phyloP scores from a whole-genome alignment of 345 rosid species.

The Carallia pectinifolia region DNA sequence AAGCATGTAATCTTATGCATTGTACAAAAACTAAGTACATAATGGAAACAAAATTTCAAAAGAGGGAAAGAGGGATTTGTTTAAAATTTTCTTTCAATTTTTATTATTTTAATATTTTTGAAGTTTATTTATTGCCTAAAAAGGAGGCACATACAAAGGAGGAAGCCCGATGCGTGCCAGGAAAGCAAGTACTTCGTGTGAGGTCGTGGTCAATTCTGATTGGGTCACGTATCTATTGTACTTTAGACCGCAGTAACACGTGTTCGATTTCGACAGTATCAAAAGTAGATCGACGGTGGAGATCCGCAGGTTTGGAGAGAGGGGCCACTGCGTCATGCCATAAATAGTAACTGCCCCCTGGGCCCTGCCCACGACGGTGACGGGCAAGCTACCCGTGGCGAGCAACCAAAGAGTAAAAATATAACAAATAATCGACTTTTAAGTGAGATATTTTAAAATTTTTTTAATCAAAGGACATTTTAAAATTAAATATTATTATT shows the following conservation, averaged over 20 bases:
- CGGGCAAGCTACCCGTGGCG: conserved; percentile 39
- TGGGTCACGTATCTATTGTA: conserved; percentile 40
- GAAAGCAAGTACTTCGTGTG: conserved; percentile 25
- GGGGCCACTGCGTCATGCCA: conserved; percentile 33
- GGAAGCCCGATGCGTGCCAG: conserved; percentile 55
- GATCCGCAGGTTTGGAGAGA: conserved; percentile 16
- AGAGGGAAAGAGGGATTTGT: background rate
- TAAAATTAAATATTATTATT: no score
- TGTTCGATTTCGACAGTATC: conserved; percentile 19
- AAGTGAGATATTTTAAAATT: no score
- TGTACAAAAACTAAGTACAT: no score
- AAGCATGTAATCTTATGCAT: no score
- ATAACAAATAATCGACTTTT: background rate
- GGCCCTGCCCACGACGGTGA: conserved; percentile 26
- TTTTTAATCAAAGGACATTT: no score
- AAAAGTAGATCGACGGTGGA: conserved; percentile 39
- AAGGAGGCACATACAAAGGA: background rate
- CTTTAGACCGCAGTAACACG: conserved; percentile 29
- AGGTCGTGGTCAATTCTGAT: conserved; percentile 26
- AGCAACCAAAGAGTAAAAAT: background rate
- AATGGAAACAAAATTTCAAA: background rate
- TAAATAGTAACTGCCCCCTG: background rate
- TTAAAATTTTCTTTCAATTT: background rate
- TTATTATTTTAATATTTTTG: background rate
- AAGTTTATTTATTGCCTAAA: background rate